Evolutionary conservation across 2,329 filamentous ascomycete species (phyloP).

Genomic region (Akanthomyces uredinophilus): DNA sequence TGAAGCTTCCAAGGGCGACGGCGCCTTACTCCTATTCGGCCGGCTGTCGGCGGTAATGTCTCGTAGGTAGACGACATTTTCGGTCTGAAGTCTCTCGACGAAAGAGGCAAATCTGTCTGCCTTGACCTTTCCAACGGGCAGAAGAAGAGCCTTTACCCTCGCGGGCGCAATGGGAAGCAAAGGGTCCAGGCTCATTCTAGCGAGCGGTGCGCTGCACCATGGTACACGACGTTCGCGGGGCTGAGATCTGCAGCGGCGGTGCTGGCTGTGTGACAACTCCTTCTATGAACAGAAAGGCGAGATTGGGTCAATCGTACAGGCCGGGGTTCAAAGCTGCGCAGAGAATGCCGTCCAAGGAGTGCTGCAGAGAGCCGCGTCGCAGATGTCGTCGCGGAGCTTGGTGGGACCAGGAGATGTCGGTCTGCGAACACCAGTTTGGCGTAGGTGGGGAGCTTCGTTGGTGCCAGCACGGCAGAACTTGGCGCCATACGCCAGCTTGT

Average conservation of each 20-base stretch:
- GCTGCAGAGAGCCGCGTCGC: slow-evolving; percentile 2
- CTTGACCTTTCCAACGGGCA: slow-evolving; percentile 84
- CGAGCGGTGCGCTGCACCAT: slow-evolving; percentile 35
- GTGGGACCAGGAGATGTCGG: slow-evolving; percentile 11
- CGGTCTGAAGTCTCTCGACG: slow-evolving; percentile 68
- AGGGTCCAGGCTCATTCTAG: slow-evolving; percentile 80
- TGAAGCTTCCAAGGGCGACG: not conserved
- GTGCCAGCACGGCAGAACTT: not conserved
- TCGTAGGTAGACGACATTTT: slow-evolving; percentile 77
- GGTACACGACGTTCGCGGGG: not conserved
- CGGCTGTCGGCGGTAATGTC: slow-evolving; percentile 82
- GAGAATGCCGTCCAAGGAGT: not conserved
- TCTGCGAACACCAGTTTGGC: not conserved
- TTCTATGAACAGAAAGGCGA: not conserved
- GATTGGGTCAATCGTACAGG: not conserved
- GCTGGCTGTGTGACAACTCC: not conserved
- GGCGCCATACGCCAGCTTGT: not conserved
- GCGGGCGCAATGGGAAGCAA: slow-evolving; percentile 88
- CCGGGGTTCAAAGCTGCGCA: not conserved
- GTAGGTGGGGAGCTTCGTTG: slow-evolving; percentile 5
- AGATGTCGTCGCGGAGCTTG: slow-evolving; percentile 8
- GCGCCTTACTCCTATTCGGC: slow-evolving; percentile 72
- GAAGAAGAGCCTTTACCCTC: slow-evolving; percentile 78
- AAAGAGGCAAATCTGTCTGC: slow-evolving; percentile 75
- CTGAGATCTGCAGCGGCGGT: not conserved